Percentiles rank a stretch among this genome's conserved stretches.
Conservation (phyloP, 139 green algal genomes). For the Ettlia oleoabundans region DNA sequence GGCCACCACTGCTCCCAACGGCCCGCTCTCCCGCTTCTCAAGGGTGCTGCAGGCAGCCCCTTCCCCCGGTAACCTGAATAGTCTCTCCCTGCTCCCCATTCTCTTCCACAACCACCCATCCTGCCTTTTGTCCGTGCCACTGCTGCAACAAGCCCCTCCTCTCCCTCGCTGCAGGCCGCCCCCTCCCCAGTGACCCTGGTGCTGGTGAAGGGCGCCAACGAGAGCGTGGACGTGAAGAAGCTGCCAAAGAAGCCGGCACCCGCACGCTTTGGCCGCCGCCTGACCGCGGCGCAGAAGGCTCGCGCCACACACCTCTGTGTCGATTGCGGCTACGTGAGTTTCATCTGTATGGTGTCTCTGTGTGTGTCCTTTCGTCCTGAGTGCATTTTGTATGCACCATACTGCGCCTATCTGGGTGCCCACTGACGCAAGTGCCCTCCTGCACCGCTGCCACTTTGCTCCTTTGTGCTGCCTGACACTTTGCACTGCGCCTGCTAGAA, state of each 20-base stretch:
- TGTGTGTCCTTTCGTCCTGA: no score
- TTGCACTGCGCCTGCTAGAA: no score
- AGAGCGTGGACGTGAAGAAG: constrained; percentile 86
- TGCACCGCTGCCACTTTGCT: neutral
- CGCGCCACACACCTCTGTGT: constrained; percentile 96
- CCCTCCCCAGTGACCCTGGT: constrained; percentile 81
- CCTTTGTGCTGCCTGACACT: neutral
- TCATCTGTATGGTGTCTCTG: no score
- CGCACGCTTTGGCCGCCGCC: constrained; percentile 89
- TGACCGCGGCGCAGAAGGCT: constrained; percentile 84
- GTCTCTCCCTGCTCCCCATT: neutral
- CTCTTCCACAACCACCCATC: no score
- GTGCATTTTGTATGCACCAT: no score
- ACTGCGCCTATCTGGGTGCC: neutral
- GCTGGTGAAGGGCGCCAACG: constrained; percentile 88
- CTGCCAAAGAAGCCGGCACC: constrained; percentile 92
- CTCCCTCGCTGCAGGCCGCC: constrained; percentile 21
- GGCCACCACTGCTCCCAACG: no score
- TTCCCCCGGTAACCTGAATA: neutral
- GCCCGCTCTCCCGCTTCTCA: no score
- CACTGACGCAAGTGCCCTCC: neutral
- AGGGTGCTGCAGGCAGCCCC: neutral
- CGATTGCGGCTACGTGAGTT: constrained; percentile 73
- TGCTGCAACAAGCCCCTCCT: neutral
- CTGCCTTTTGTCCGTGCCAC: no score